Percentiles rank a stretch among this genome's conserved stretches.
phyloP scores from a whole-genome alignment of 495 filamentous ascomycete species.

The Hypomontagnella submonticulosa region DNA sequence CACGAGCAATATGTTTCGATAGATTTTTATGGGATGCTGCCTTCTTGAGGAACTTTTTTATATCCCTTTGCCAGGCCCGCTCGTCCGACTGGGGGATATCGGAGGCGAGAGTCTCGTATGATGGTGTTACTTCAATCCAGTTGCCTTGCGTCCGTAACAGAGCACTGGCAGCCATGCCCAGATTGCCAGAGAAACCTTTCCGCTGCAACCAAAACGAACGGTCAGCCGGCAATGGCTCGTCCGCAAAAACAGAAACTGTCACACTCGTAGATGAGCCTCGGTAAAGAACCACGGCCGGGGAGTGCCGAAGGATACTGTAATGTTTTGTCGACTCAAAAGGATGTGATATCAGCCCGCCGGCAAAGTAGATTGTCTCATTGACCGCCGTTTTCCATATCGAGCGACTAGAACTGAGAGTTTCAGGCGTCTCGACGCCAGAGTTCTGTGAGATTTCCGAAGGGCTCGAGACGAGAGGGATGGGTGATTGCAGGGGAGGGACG shows the following conservation, averaged over 20 bases:
- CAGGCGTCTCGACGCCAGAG: constrained; percentile 17
- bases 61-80: constrained; percentile 74
- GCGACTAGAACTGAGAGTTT: constrained; percentile 15
- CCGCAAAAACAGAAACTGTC: constrained; percentile 69
- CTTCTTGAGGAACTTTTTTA: constrained; percentile 67
- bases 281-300: constrained; percentile 70
- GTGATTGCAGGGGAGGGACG: constrained; percentile 20
- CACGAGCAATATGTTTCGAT: constrained; percentile 63
- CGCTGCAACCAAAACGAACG: constrained; percentile 73
- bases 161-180: constrained; percentile 73
- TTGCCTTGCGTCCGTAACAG: constrained; percentile 63
- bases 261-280: constrained; percentile 70
- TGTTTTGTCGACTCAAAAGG: constrained; percentile 73
- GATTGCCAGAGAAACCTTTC: constrained; percentile 74
- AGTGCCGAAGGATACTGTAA: constrained; percentile 74
- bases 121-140: constrained; percentile 75
- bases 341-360: constrained; percentile 70
- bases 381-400: constrained; percentile 59
- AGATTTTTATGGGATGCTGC: constrained; percentile 50
- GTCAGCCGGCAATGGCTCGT: constrained; percentile 64
- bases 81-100: constrained; percentile 64
- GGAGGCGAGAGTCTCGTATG: constrained; percentile 53
- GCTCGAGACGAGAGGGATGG: constrained; percentile 33
- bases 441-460: constrained; percentile 40
- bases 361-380: constrained; percentile 69